Conservation (phyloP, 306 rosid genomes). For the peach (Prunus persica) region DNA sequence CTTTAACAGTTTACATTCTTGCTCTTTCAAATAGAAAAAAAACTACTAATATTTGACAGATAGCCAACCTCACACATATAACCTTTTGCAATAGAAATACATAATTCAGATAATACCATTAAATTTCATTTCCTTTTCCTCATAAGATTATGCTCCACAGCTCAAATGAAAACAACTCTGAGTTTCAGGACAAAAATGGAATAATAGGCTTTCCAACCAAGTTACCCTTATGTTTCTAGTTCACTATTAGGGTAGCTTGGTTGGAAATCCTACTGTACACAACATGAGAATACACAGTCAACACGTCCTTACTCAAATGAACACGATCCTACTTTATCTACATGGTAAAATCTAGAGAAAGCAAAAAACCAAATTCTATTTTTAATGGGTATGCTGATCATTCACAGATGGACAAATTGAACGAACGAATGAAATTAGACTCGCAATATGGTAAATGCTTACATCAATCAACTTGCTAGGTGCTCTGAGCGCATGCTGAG, state of each 20-base stretch:
- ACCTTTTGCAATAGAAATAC: not conserved
- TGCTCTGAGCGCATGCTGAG: slow-evolving; percentile 64
- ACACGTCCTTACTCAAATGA: not conserved
- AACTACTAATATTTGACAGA: not conserved
- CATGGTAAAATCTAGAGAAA: not conserved
- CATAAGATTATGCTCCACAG: not conserved
- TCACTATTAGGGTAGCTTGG: not conserved
- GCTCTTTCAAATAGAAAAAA: not conserved
- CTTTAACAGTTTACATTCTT: not conserved
- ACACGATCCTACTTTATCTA: not conserved
- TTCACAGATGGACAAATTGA: not conserved
- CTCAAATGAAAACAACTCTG: not conserved
- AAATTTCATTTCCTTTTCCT: not conserved
- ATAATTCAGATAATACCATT: not conserved
- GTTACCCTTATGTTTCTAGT: not conserved
- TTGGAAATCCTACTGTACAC: not conserved
- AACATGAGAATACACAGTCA: not conserved
- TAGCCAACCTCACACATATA: not conserved
- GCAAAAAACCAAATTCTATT: not conserved
- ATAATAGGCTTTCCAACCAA: not conserved
- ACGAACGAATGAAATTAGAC: not conserved
- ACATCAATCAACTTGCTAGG: slow-evolving; percentile 83
- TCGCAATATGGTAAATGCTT: slow-evolving; percentile 23
- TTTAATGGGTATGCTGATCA: not conserved
- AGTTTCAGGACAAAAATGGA: not conserved